Conservation (phyloP, 495 filamentous ascomycete genomes). For the Annulohypoxylon moriforme region DNA sequence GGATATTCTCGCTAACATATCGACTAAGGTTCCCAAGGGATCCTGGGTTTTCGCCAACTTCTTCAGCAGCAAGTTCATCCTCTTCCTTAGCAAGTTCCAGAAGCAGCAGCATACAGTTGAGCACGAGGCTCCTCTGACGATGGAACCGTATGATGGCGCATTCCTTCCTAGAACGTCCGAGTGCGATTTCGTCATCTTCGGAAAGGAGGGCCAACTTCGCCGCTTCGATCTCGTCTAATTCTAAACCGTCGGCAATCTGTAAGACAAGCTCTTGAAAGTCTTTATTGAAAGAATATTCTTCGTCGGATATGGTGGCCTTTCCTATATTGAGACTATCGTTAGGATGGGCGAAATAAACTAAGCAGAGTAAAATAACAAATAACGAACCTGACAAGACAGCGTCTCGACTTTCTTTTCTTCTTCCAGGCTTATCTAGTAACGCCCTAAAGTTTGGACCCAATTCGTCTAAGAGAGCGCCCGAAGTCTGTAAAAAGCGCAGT, state of each 20-base stretch:
- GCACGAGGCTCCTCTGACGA: conserved; percentile 75
- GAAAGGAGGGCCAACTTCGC: conserved; percentile 76
- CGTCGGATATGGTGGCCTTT: conserved; percentile 74
- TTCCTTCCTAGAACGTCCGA: conserved; percentile 75
- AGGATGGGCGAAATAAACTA: not conserved
- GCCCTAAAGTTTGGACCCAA: conserved; percentile 78
- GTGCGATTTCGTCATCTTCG: conserved; percentile 68
- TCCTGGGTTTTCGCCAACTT: conserved; percentile 52
- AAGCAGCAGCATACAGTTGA: conserved; percentile 84
- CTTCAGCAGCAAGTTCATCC: conserved; percentile 59
- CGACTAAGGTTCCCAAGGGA: conserved; percentile 48
- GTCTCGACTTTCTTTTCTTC: conserved; percentile 72
- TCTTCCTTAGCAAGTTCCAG: conserved; percentile 72
- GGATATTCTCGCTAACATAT: conserved; percentile 55
- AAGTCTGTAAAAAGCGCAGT: conserved; percentile 32
- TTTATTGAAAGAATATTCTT: conserved; percentile 83
- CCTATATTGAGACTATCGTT: conserved; percentile 64
- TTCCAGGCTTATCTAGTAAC: conserved; percentile 78
- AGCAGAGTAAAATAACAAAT: conserved; percentile 48
- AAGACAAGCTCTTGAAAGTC: conserved; percentile 84
- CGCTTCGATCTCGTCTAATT: conserved; percentile 89
- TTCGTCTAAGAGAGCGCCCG: conserved; percentile 69
- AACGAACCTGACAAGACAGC: conserved; percentile 59
- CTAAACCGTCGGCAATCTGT: conserved; percentile 83
- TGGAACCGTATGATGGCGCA: conserved; percentile 88